Evolutionary conservation across 1,139 yeast species (phyloP).

Genomic region (Taphrina sp.): DNA sequence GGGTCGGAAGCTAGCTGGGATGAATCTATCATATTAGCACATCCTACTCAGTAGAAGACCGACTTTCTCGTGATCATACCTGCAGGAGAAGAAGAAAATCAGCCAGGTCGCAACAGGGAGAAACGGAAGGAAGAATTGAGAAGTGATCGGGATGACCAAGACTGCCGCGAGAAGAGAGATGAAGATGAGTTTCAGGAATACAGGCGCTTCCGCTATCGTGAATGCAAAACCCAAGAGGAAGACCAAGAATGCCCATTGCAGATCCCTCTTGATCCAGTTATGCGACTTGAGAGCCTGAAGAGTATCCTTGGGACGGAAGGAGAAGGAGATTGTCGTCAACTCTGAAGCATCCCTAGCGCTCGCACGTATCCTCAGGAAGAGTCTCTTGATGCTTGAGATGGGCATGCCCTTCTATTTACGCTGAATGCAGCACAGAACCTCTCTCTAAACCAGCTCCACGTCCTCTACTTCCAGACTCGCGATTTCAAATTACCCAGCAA

Average conservation of each 20-base stretch:
- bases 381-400: constrained; percentile 12
- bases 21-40: constrained; percentile 54
- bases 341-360: constrained; percentile 16
- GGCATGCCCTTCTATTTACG: no score
- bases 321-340: constrained; percentile 16
- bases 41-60: background rate
- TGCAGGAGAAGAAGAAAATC: constrained; percentile 65
- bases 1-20: constrained; percentile 78
- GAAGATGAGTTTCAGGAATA: constrained; percentile 51
- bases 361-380: constrained; percentile 1
- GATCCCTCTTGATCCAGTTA: constrained; percentile 46
- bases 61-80: background rate
- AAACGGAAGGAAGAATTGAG: constrained; percentile 82
- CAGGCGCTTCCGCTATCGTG: constrained; percentile 54
- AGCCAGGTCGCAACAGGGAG: constrained; percentile 88
- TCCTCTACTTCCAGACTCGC: no score
- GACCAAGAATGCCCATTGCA: constrained; percentile 49
- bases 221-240: constrained; percentile 51
- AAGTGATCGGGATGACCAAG: constrained; percentile 68
- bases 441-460: no score
- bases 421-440: no score
- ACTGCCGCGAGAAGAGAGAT: constrained; percentile 44
- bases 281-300: constrained; percentile 54
- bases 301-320: constrained; percentile 48
- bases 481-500: no score